phyloP scores from a whole-genome alignment of 2,329 filamentous ascomycete species.

The Penicillium sp. region DNA sequence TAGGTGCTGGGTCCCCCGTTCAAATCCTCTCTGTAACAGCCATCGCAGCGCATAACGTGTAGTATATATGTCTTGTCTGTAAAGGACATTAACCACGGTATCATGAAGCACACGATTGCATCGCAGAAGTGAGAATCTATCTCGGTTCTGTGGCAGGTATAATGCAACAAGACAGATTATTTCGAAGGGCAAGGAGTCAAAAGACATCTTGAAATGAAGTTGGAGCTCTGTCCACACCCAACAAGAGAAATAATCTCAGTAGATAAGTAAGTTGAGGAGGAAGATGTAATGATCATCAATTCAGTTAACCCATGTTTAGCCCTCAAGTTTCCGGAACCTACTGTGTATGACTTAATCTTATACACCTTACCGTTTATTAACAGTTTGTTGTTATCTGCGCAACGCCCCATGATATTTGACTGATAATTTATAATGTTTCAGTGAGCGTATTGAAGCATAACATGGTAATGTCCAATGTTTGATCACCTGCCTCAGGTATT shows the following conservation, averaged over 20 bases:
- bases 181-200: neutral
- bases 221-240: neutral
- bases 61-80: neutral
- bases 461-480: neutral
- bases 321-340: neutral
- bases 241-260: neutral
- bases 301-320: neutral
- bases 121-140: neutral
- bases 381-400: neutral
- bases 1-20: neutral
- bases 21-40: neutral
- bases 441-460: neutral
- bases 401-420: accelerated
- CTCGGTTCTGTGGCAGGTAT: neutral
- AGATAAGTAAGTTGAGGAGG: neutral
- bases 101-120: neutral
- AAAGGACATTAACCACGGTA: neutral
- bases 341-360: neutral
- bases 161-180: neutral
- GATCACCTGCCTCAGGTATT: neutral
- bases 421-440: neutral
- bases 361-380: neutral
- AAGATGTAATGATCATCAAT: neutral
- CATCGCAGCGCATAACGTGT: neutral
- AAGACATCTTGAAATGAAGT: neutral